These are phyloP conservation scores for Neofusicoccum laricinum DNA, from an alignment of 2,329 filamentous ascomycete species.

Conservation along the genomic window DNA sequence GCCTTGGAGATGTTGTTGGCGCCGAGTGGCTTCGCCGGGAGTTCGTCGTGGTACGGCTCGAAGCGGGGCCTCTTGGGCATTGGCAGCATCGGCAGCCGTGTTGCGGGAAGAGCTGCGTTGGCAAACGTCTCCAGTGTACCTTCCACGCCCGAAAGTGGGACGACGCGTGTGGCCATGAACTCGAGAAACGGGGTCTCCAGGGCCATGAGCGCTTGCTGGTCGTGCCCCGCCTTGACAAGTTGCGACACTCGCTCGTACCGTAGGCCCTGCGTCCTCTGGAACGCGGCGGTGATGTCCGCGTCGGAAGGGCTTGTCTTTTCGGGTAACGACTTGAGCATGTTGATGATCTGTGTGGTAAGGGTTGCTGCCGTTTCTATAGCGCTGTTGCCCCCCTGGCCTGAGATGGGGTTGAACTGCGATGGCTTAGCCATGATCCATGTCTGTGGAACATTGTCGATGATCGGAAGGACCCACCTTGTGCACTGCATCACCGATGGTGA, in stretches of 20 bases:
- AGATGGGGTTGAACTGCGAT: conserved; percentile 20
- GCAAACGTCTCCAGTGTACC: background rate
- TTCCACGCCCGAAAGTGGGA: background rate
- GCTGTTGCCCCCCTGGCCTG: conserved; percentile 22
- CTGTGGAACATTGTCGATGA: no score
- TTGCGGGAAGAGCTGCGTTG: background rate
- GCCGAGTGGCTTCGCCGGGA: background rate
- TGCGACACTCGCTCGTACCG: background rate
- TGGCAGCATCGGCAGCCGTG: conserved; percentile 19
- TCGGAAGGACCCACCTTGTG: conserved; percentile 35
- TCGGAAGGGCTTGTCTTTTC: background rate
- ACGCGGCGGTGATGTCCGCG: background rate
- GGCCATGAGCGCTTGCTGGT: background rate
- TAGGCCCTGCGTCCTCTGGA: background rate
- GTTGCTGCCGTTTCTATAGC: conserved; percentile 23
- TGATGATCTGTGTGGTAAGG: conserved; percentile 13
- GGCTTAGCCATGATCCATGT: background rate
- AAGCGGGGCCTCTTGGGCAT: background rate
- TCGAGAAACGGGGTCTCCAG: background rate
- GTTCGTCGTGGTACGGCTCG: background rate
- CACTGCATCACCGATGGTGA: conserved; percentile 41
- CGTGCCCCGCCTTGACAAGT: background rate
- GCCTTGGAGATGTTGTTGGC: background rate
- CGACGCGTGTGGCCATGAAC: conserved; percentile 5
- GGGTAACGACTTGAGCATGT: background rate